Evolutionary conservation across 495 filamentous ascomycete species (phyloP), one percentile per base, ranked within the genome.

Genomic region (Pseudotulostoma volvatum): DNA sequence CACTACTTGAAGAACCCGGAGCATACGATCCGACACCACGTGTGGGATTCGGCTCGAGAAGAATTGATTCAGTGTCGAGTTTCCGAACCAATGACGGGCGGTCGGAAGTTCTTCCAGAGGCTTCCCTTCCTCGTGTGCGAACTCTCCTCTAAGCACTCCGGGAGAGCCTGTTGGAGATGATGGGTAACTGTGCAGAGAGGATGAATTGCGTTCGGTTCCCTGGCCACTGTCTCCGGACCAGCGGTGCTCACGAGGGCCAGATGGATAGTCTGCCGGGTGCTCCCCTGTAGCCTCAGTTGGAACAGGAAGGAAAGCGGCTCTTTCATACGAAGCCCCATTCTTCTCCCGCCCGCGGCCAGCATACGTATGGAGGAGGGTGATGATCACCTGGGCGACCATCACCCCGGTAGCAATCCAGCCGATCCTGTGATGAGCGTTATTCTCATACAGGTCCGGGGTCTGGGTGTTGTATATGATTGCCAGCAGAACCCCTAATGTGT

Each of bases 161-260:
- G 5, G 11, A 28, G 5, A 11, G 18, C 70, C 59, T 16, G 64
- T 67, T 15, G 67, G 64, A 8, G 68, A 61, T 7, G 74, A 77
- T 14, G 76, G 60, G 3, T 79, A 79, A 17, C 82, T 81, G 33
- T 75, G 68, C 36, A 80, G 65, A 16, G 79, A 80, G 39, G 76
- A 73, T 3, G 79, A 71, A 37, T 71, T 70, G 2, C 71, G 71
- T 46, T 90, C 84, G 0, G 83, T 86, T 11, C 85, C 85, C 44
- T 93, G 87, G 2, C 84, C 86, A 41, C 87, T 94, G 54, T 94
- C 90, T 36, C 78, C 66, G 3, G 84, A 93, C 57, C 72, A 81
- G 30, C 84, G 75, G 49, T 74, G 70, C 9, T 56, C 56, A 39
- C 68, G 55, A 11, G 55, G 41, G 25, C 54, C 56, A 25, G 53